Conservation (phyloP, 257 asterid species). For the Rauvolfia tetraphylla region DNA sequence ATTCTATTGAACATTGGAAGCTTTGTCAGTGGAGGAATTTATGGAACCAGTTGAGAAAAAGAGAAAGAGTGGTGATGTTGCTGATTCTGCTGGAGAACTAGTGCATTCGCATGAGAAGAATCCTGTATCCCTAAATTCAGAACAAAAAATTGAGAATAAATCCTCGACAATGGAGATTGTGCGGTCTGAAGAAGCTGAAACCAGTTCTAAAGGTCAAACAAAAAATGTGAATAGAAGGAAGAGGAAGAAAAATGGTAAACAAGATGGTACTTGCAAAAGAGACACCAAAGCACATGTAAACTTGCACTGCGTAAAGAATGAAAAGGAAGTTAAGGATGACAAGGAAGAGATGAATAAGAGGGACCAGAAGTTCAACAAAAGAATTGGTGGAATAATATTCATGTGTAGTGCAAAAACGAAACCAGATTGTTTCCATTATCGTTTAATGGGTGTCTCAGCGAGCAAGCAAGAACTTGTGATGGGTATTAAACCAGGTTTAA, state of each 20-base stretch:
- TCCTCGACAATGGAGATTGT: constrained; percentile 29
- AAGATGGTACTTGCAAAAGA: constrained; percentile 20
- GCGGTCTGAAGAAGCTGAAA: constrained; percentile 33
- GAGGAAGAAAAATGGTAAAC: constrained; percentile 33
- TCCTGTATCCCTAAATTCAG: constrained; percentile 17
- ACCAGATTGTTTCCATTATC: constrained; percentile 80
- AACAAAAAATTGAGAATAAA: constrained; percentile 26
- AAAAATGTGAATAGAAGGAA: constrained; percentile 33
- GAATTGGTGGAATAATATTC: constrained; percentile 75
- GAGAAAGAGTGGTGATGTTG: constrained; percentile 19
- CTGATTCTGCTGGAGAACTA: constrained; percentile 26
- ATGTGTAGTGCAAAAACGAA: constrained; percentile 92
- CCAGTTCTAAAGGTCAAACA: constrained; percentile 20
- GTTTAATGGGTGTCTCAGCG: constrained; percentile 72
- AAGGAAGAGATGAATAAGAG: constrained; percentile 24
- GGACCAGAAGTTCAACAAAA: constrained; percentile 32
- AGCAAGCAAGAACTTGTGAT: constrained; percentile 60
- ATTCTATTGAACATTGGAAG: neutral
- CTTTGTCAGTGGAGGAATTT: constrained; percentile 7
- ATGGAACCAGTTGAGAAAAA: constrained; percentile 39
- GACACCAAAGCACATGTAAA: constrained; percentile 15
- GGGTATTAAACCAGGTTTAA: constrained; percentile 72
- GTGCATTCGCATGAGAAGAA: constrained; percentile 16
- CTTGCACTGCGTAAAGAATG: constrained; percentile 22
- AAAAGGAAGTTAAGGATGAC: constrained; percentile 22